Base-by-base conservation (phyloP, 2,329 filamentous ascomycete species). In the Diaporthe caulivora region DNA sequence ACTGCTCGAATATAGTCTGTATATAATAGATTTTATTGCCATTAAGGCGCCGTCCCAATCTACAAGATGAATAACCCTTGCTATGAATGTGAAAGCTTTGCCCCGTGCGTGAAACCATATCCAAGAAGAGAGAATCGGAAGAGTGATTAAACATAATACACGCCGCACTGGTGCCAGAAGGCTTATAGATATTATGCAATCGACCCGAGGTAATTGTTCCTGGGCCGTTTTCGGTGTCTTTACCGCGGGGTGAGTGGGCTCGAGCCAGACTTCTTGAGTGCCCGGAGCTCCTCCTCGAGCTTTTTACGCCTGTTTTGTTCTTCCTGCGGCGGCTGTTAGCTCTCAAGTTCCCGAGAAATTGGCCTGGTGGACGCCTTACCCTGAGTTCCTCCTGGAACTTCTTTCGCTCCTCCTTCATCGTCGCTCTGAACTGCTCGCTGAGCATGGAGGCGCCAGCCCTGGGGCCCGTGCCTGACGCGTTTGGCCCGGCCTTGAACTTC, bases 371-470 rank as follows among this genome's bases (percentile, higher is more conserved):
- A 26, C 72, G 11, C 77, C 86, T 78, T 79, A 88, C 87, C 82
- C 82, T 84, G 53, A 89, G 78, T 73, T 88, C 88, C 76, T 89
- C 87, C 75, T 89, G 87, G 82, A 88, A 89, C 80, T 86, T 88
- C 83, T 85, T 88, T 76, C 87, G 84, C 82, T 89, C 87, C 78
- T 88, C 87, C 77, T 87, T 86, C 87, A 89, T 89, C 29, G 86
- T 88, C 10, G 85, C 82, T 62, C 87, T 81, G 81, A 89, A 89
- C 80, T 89, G 87, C 81, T 89, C 87, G 78, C 87, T 89, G 75
- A 89, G 82, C 84, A 89, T 84, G 11, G 83, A 83, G 17, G 87
- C 87, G 2, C 87, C 87, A 0, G 83, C 82, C 8, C 86, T 82
- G 4, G 80, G 76, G 70, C 81, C 81, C 9, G 78, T 80, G 3